Percentiles rank a stretch among this genome's conserved stretches.
Evolutionary conservation across 176 grass and related monocot genomes (phyloP).

Genomic region (Cenchrus americanus): DNA sequence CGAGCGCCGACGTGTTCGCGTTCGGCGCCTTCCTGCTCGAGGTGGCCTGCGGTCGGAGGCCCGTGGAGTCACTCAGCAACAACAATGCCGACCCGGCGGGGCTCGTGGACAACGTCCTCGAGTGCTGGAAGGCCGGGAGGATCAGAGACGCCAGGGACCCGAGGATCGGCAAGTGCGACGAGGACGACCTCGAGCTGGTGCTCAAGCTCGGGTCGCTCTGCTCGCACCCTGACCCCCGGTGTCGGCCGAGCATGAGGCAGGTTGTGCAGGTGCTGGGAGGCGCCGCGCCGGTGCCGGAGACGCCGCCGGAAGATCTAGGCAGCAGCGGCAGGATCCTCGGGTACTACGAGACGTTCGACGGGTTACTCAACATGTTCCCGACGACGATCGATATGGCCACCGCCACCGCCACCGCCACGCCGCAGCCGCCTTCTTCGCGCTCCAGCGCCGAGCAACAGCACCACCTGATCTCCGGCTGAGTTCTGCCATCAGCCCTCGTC

Average conservation of each 20-base stretch:
- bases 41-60: conserved; percentile 61
- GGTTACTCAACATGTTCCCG: conserved; percentile 42
- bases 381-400: conserved; percentile 33
- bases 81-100: conserved; percentile 31
- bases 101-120: conserved; percentile 66
- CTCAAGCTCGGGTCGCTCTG: conserved; percentile 76
- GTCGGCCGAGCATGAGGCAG: conserved; percentile 74
- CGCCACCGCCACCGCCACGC: not conserved
- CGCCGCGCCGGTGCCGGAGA: conserved; percentile 34
- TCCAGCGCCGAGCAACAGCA: conserved; percentile 23
- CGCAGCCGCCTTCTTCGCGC: conserved; percentile 7
- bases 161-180: conserved; percentile 48
- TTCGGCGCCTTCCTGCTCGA: conserved; percentile 75
- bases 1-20: conserved; percentile 65
- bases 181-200: conserved; percentile 58
- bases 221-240: conserved; percentile 58
- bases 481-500: not conserved
- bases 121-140: conserved; percentile 59
- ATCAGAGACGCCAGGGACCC: conserved; percentile 52
- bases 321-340: conserved; percentile 5
- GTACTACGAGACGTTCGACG: conserved; percentile 53
- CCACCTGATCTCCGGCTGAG: conserved; percentile 17
- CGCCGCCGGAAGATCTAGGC: conserved; percentile 25
- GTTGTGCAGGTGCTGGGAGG: conserved; percentile 64
- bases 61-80: conserved; percentile 25